Evolutionary conservation across 495 filamentous ascomycete species (phyloP).

Genomic region (Hyaloscypha variabilis): DNA sequence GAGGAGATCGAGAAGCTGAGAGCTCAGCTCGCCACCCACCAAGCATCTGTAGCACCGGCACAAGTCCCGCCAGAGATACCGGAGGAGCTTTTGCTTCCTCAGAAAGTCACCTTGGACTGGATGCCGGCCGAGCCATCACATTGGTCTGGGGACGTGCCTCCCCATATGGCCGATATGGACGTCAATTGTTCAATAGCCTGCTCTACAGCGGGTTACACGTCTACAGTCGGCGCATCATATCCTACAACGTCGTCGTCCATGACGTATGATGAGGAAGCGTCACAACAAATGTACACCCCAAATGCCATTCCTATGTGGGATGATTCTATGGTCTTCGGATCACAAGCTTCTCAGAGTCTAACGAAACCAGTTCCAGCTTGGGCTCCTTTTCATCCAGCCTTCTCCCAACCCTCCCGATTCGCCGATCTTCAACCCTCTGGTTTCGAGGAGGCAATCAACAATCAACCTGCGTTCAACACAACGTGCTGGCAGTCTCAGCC

Average conservation of each 20-base stretch:
- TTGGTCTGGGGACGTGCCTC: background rate
- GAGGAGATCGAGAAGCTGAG: conserved; percentile 50
- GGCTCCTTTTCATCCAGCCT: conserved; percentile 31
- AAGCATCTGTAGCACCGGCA: background rate
- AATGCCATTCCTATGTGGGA: conserved; percentile 27
- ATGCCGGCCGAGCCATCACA: conserved; percentile 19
- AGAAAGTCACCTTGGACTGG: conserved; percentile 28
- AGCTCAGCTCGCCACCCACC: conserved; percentile 39
- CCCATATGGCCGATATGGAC: background rate
- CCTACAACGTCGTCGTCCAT: conserved; percentile 6
- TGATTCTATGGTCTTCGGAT: conserved; percentile 25
- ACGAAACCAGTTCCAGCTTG: conserved; percentile 24
- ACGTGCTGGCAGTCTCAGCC: conserved; percentile 32
- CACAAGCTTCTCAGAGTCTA: conserved; percentile 13
- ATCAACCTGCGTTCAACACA: conserved; percentile 12
- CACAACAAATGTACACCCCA: conserved; percentile 20
- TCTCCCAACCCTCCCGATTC: conserved; percentile 29
- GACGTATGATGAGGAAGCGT: conserved; percentile 20
- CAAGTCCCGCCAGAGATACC: conserved; percentile 19
- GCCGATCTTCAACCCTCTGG: conserved; percentile 26
- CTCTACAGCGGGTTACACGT: conserved; percentile 1
- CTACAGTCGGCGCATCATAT: conserved; percentile 8
- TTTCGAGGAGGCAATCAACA: conserved; percentile 23
- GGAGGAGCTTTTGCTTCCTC: conserved; percentile 26
- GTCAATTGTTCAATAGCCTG: background rate